Conservation (phyloP, 2,329 filamentous ascomycete genomes). For the Talaromyces sp. region DNA sequence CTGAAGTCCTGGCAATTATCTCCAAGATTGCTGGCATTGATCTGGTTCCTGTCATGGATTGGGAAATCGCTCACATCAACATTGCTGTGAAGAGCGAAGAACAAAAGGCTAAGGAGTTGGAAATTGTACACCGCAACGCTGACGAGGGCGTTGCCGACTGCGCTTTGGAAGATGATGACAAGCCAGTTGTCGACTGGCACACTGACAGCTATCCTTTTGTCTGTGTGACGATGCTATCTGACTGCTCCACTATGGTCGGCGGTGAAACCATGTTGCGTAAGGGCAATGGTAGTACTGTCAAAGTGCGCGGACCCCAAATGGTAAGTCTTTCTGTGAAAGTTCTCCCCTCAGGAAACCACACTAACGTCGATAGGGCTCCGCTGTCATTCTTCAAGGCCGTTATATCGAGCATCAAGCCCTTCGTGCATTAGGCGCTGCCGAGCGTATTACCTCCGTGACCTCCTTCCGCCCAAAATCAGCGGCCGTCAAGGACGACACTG, state of each 20-base stretch:
- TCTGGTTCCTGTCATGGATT: constrained; percentile 52
- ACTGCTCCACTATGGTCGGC: constrained; percentile 61
- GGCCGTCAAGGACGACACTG: constrained; percentile 56
- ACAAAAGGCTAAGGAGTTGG: constrained; percentile 44
- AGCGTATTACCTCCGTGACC: constrained; percentile 65
- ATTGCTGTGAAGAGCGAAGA: constrained; percentile 51
- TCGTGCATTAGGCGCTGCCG: constrained; percentile 54
- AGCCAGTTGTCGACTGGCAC: constrained; percentile 61
- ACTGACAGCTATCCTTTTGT: constrained; percentile 65
- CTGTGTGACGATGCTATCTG: constrained; percentile 66
- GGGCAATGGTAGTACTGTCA: constrained; percentile 52
- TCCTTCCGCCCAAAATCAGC: constrained; percentile 60
- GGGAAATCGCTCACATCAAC: constrained; percentile 57
- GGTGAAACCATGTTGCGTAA: constrained; percentile 62
- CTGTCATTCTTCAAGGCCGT: constrained; percentile 63
- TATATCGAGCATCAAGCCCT: constrained; percentile 65
- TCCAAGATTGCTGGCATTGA: constrained; percentile 56
- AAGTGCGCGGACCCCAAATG: constrained; percentile 59
- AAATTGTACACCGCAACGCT: constrained; percentile 34
- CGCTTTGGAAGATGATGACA: constrained; percentile 45
- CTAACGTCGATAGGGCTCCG: constrained; percentile 52
- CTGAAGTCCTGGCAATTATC: constrained; percentile 47
- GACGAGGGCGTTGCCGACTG: constrained; percentile 44
- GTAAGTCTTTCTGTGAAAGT: constrained; percentile 35
- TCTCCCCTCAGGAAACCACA: not conserved